These are phyloP conservation scores for Cryptococcus hybrid DNA, from an alignment of 1,284 basidiomycete genomes.

Conservation along the genomic window DNA sequence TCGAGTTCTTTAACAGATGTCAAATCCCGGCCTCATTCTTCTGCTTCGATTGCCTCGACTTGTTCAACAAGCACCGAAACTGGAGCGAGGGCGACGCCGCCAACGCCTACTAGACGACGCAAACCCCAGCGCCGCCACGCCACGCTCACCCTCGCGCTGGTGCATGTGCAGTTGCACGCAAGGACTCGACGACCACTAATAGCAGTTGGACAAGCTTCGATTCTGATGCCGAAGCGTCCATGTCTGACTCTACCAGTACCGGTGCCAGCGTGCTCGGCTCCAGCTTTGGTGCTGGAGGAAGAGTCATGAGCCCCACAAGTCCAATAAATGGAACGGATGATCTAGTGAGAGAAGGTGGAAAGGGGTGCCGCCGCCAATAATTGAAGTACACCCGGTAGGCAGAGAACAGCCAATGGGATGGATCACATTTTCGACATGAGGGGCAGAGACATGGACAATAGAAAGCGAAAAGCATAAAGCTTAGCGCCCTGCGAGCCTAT, in stretches of 20 bases:
- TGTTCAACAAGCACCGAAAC: constrained; percentile 2
- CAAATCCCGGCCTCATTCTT: constrained; percentile 16
- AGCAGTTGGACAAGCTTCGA: constrained; percentile 13
- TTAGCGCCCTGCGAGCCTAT: no score
- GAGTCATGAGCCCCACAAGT: background rate
- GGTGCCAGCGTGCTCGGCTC: no score
- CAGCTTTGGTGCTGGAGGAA: background rate
- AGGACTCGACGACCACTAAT: constrained; percentile 9
- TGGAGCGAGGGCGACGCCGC: background rate
- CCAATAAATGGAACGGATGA: constrained; percentile 10
- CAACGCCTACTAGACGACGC: constrained; percentile 10
- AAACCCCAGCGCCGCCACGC: constrained; percentile 32
- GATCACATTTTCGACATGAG: constrained; percentile 28
- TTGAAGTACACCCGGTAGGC: constrained; percentile 29
- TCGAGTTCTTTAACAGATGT: constrained; percentile 24
- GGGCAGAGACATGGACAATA: background rate
- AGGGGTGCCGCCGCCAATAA: constrained; percentile 36
- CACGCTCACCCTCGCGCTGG: background rate
- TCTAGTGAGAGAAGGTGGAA: constrained; percentile 28
- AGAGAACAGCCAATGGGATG: constrained; percentile 19
- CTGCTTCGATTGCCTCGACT: constrained; percentile 14
- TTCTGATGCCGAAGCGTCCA: constrained; percentile 5
- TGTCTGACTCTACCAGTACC: background rate
- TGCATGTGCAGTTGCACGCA: background rate
- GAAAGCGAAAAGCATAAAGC: no score